Percentiles rank a stretch among this genome's conserved stretches.
Conservation (phyloP, 345 rosid genomes). For the Pelargonium nanum region DNA sequence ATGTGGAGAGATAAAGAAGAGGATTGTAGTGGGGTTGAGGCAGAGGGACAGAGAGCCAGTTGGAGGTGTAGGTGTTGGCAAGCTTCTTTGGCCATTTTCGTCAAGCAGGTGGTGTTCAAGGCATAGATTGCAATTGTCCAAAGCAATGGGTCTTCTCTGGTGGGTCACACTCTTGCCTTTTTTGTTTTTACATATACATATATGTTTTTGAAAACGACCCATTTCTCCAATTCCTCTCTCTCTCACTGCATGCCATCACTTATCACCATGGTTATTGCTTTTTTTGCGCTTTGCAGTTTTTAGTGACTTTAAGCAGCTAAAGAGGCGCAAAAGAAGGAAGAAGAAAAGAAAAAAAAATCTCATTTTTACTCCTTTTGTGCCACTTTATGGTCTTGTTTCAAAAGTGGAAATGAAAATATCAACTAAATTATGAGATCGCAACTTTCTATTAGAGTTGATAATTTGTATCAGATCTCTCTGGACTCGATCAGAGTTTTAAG, state of each 20-base stretch:
- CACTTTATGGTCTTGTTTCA: too few relatives aligned
- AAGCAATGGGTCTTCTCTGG: constrained; percentile 15
- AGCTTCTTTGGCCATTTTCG: constrained; percentile 19
- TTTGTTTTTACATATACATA: neutral
- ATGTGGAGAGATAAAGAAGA: neutral
- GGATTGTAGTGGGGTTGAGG: neutral
- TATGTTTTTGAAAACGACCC: too few relatives aligned
- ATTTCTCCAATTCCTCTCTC: too few relatives aligned
- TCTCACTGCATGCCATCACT: too few relatives aligned
- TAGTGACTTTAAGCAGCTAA: neutral
- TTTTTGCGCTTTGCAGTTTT: neutral
- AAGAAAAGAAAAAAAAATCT: too few relatives aligned
- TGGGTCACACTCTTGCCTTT: constrained; percentile 12
- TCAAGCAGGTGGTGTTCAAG: constrained; percentile 13
- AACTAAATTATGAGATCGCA: too few relatives aligned
- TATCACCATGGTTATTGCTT: neutral
- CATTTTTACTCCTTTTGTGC: too few relatives aligned
- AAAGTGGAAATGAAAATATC: too few relatives aligned
- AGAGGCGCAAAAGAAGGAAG: neutral
- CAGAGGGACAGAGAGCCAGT: neutral
- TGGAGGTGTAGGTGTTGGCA: neutral
- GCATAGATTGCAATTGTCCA: constrained; percentile 18
- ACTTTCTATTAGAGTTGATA: too few relatives aligned
- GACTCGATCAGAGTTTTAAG: too few relatives aligned
- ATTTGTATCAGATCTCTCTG: too few relatives aligned